Evolutionary conservation across 257 asterid genomes (phyloP), one percentile per base, ranked within the genome.

Genomic region (Solanum neorickii): DNA sequence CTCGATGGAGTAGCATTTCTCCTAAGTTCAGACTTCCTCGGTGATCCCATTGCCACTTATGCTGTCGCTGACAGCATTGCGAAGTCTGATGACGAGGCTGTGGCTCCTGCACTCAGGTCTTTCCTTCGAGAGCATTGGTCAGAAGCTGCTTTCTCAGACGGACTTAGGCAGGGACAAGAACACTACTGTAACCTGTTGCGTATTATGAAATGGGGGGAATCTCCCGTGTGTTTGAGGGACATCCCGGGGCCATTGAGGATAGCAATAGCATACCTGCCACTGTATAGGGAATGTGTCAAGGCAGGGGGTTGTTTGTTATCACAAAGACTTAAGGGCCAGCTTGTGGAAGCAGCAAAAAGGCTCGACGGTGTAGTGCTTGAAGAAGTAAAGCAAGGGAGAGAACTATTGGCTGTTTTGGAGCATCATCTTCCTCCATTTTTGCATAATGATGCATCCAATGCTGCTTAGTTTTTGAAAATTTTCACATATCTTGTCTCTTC

Each of bases 31-130:
- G 95, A 97, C 89, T 97, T 97, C 83, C 87, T 97, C 3, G 98
- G 96, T 4, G 98, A 96, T 72, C 96, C 99, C 6, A 89, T 91
- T 0, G 97, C 99, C 11, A 96, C 99, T 5, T 97, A 96, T 66
- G 95, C 99, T 0, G 99, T 96, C 12, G 99, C 98, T 0, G 98
- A 97, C 85, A 94, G 95, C 92, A 97, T 96, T 33, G 98, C 99
- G 2, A 90, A 89, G 85, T 93, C 97, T 3, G 95, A 93, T 3
- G 99, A 96, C 29, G 99, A 93, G 86, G 88, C 94, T 8, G 94
- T 97, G 68, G 94, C 98, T 23, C 99, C 99, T 0, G 94, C 93
- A 87, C 93, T 97, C 11, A 90, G 92, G 90, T 73, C 92, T 18
- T 97, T 96, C 77, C 95, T 96, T 47, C 92, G 65, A 39, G 97